Evolutionary conservation across 2,329 filamentous ascomycete species (phyloP), one percentile per base, ranked within the genome.

Genomic region (Neurospora sp.): DNA sequence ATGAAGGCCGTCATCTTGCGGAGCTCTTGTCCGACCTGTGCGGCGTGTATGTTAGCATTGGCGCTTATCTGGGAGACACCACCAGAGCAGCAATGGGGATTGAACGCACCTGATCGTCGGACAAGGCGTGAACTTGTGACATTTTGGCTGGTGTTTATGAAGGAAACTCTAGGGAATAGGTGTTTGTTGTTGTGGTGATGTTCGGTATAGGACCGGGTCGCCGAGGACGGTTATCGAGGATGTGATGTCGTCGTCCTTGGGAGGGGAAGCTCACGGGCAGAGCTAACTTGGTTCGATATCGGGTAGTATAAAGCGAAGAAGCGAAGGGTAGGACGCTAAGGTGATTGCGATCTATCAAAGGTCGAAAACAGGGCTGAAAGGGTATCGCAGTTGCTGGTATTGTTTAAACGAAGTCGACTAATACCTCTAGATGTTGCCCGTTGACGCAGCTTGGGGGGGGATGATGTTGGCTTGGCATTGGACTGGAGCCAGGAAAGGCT

Each of bases 1-100:
- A 99, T 99, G 88, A 99, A 99, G 80, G 94, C 95, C 71, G 96
- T 98, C 96, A 99, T 99, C 89, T 99, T 99, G 87, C 92, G 94
- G 83, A 99, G 92, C 89, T 99, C 96, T 83, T 92, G 90, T 83
- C 92, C 90, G 87, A 99, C 96, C 93, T 98, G 81, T 98, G 81
- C 72, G 70, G 6, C 33, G 33, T 36, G 33, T 36, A 36, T 6
- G 19, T 73, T 68, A 71, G 71, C 11, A 39, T 12, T 39, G 38
- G 11, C 38, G 38, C 38, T 40, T 41, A 71, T 73, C 69, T 71
- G 71, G 72, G 28, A 76, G 6, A 8, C 33, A 36, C 1, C 33
- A 36, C 33, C 33, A 36, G 33, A 36, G 33, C 33, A 36, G 33
- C 33, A 36, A 36, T 8, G 33, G 33, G 33, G 33, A 36, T 36